A percentile compares a stretch with the other conserved stretches of the same genome.
Evolutionary conservation across 495 filamentous ascomycete species (phyloP).

Genomic region (Pyrenopolyporus hunteri): DNA sequence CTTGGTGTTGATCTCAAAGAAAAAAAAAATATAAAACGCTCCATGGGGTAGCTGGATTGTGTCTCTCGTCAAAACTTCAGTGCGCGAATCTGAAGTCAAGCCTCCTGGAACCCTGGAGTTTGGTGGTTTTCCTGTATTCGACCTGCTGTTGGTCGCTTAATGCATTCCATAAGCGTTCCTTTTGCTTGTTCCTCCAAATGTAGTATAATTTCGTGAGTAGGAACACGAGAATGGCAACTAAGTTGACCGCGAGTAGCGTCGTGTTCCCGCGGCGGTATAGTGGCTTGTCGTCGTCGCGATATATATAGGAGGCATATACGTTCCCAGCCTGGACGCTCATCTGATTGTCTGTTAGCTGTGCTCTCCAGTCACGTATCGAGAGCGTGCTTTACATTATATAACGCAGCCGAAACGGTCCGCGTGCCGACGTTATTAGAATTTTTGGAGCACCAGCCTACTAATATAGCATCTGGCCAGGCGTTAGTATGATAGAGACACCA

Average conservation of each 20-base stretch:
- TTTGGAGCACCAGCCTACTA: slow-evolving; percentile 67
- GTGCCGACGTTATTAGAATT: slow-evolving; percentile 74
- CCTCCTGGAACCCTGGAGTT: slow-evolving; percentile 47
- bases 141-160: slow-evolving; percentile 48
- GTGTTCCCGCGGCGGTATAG: slow-evolving; percentile 70
- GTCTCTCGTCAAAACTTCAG: slow-evolving; percentile 9
- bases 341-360: slow-evolving; percentile 30
- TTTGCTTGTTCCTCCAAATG: slow-evolving; percentile 49
- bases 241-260: slow-evolving; percentile 62
- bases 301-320: slow-evolving; percentile 59
- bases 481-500: not conserved
- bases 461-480: slow-evolving; percentile 54
- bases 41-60: too few species aligned
- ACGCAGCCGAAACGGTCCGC: slow-evolving; percentile 65
- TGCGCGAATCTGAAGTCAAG: slow-evolving; percentile 56
- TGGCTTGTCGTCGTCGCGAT: slow-evolving; percentile 66
- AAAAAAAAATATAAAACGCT: too few species aligned
- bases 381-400: slow-evolving; percentile 59
- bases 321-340: slow-evolving; percentile 71
- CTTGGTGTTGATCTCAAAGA: too few species aligned
- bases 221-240: slow-evolving; percentile 43
- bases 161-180: slow-evolving; percentile 47
- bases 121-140: slow-evolving; percentile 48
- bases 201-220: slow-evolving; percentile 54
- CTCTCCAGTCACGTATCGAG: slow-evolving; percentile 6